Evolutionary conservation across 202 grass and related monocot species (phyloP).

Genomic region (Hordeum pubiflorum): DNA sequence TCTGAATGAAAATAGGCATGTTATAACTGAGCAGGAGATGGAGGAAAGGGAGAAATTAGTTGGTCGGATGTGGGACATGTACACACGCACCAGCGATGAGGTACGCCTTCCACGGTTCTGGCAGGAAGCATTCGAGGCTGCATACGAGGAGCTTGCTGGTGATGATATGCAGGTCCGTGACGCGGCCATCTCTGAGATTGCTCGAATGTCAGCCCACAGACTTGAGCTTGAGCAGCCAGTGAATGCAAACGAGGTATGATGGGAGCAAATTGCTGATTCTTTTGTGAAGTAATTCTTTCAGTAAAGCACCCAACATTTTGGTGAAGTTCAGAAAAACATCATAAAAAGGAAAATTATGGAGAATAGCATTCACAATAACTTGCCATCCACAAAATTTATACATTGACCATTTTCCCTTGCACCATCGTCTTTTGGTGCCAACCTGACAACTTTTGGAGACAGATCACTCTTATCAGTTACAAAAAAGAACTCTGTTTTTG

Average conservation of each 20-base stretch:
- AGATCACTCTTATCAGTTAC: not conserved
- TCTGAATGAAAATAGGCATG: not conserved
- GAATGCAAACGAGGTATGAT: slow-evolving; percentile 34
- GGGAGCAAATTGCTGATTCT: not conserved
- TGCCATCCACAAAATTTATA: not conserved
- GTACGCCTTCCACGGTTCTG: slow-evolving; percentile 71
- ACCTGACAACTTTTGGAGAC: not conserved
- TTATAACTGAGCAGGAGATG: slow-evolving; percentile 50
- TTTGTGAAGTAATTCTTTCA: not conserved
- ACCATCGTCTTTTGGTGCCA: not conserved
- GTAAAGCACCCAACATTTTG: not conserved
- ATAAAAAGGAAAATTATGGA: not conserved
- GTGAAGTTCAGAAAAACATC: not conserved
- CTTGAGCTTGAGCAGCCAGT: slow-evolving; percentile 57
- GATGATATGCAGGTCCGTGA: slow-evolving; percentile 49
- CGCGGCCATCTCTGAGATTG: slow-evolving; percentile 69
- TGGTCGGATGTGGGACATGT: slow-evolving; percentile 87
- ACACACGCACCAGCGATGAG: slow-evolving; percentile 59
- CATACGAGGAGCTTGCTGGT: slow-evolving; percentile 82
- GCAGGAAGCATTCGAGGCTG: slow-evolving; percentile 90
- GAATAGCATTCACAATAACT: not conserved
- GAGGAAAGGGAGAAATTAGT: slow-evolving; percentile 91
- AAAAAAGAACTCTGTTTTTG: not conserved
- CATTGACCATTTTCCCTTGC: not conserved
- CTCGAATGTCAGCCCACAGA: slow-evolving; percentile 71